Evolutionary conservation across 208 protist genomes (phyloP), one percentile per base, ranked within the genome.

Genomic region (Crithidia fasciculata): DNA sequence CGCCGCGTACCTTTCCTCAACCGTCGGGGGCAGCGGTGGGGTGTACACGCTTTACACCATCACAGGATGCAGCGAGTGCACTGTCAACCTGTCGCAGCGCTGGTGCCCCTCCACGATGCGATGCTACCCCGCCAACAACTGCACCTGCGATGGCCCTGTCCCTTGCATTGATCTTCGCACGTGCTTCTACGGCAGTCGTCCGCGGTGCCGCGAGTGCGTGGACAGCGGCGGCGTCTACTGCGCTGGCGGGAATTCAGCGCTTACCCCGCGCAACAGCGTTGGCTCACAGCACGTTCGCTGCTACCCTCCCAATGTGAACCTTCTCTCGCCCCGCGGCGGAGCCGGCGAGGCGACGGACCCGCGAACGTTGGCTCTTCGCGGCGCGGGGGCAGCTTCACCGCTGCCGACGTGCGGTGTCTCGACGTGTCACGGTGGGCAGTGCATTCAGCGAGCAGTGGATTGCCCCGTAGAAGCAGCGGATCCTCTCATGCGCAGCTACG

Each of bases 41-140:
- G 69, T 50, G 16, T 53, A 67, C 9, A 41, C 60, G 18, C 40
- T 56, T 19, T 71, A 66, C 76, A 72, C 74, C 5, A 47, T 85
- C 40, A 76, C 82, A 0, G 64, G 82, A 4, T 90, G 82, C 60
- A 56, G 79, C n/a, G 74, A 80, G 63, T 90, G 85, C 68, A 82
- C 85, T n/a, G 36, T 84, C 12, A 81, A 80, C 53, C 41, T 52
- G 10, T 67, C 66, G 6, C 64, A 75, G 64, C 45, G 49, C 9
- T 90, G 86, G 86, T 87, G 80, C 66, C 86, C 82, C 0, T 69
- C 72, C n/a, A 81, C 79, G 45, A 90, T 88, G 82, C 81, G 72
- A 16, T 90, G 86, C 65, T 71, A 88, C 45, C 44, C 66, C 6
- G 56, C 60, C 18, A 12, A 8, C 60, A 74, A 75, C 58, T 90